A percentile compares a stretch with the other conserved stretches of the same genome.
Conservation (phyloP, 495 filamentous ascomycete genomes). For the Neurospora discreta region DNA sequence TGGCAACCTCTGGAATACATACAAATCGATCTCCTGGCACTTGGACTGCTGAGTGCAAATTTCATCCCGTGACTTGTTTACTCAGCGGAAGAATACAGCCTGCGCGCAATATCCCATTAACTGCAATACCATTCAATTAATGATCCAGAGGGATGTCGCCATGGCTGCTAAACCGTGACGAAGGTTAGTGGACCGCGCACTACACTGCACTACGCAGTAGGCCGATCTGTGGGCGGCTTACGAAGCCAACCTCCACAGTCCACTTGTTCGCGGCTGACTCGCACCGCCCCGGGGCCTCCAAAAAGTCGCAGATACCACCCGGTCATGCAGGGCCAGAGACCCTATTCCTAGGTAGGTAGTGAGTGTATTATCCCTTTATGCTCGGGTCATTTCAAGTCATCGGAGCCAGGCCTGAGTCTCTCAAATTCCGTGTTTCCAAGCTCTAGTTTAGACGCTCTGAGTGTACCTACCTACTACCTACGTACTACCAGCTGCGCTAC, state of each 20-base stretch:
- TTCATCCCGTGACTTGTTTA: not conserved
- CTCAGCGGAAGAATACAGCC: not conserved
- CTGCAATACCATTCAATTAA: not conserved
- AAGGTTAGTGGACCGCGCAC: not conserved
- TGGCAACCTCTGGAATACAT: not conserved
- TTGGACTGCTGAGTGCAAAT: not conserved
- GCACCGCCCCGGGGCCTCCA: not conserved
- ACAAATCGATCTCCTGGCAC: not conserved
- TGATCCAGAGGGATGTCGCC: not conserved
- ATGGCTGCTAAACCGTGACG: not conserved
- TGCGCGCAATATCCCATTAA: not conserved
- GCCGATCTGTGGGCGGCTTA: not conserved
- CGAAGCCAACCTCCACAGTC: not conserved
- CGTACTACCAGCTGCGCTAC: not conserved
- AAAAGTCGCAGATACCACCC: not conserved
- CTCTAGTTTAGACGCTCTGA: no score
- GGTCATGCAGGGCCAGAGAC: not conserved
- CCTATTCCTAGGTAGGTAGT: not conserved
- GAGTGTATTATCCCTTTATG: not conserved
- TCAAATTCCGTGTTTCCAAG: not conserved
- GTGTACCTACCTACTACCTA: not conserved
- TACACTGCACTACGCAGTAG: not conserved
- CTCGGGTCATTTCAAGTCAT: not conserved
- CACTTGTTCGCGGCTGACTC: not conserved
- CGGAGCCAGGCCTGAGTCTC: not conserved